Evolutionary conservation across 192 early-diverging fungal genomes (phyloP), one percentile per base, ranked within the genome.

Genomic region (Backusella luteola): DNA sequence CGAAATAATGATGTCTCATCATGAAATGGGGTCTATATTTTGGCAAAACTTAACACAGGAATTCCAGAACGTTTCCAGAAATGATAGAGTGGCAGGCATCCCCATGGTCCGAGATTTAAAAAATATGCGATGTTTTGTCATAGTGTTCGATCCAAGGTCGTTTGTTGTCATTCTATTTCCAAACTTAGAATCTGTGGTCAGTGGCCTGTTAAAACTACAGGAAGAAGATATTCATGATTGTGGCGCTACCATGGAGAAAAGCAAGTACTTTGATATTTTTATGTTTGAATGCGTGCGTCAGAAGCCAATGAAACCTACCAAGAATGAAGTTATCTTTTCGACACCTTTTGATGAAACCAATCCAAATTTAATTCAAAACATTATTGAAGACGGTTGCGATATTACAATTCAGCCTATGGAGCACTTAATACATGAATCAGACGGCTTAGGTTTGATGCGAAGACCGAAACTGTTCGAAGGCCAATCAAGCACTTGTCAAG

Each of bases 231-330:
- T 56, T 12, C 6, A 67, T 29, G 17, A 77, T 67, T 4, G 79
- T 69, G 35, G 69, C 73, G 56, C 79, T 79, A 67, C 75, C 76
- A 69, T 76, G 69, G 29, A 79, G n/a, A 49, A 76, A 49, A 42
- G 17, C 29, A 34, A 49, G 42, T 71, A 39, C 42, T 49, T 34
- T 32, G 66, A 75, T 29, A 52, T 80, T 5, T 71, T 87, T 9
- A 81, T 89, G 76, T 87, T 89, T 71, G 85, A 86, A 67, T 89
- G 88, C 72, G 79, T 80, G 29, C 82, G 88, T 12, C 85, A 84
- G 34, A 82, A 85, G 23, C 85, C 86, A 6, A 71, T 80, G 59
- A 70, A 71, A 21, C 74, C 79, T 19, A 71, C 76, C 19, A 77
- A 71, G 19, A 77, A 46, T 32, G 69, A 69, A 38, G 8, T 63